Base-by-base conservation (phyloP, 2,329 filamentous ascomycete species). In the Bipolaris bicolor region DNA sequence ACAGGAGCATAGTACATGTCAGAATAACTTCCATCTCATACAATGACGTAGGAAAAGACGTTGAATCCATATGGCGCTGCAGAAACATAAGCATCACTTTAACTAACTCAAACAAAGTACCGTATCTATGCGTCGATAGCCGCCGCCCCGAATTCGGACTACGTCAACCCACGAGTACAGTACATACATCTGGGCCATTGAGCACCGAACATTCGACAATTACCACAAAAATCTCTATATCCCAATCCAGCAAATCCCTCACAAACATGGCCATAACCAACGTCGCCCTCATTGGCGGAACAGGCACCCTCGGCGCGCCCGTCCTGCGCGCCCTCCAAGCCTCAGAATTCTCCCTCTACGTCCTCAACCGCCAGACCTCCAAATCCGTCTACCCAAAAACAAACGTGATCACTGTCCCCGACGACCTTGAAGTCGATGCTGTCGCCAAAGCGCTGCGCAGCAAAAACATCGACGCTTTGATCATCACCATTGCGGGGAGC, bases 401-500 rank as follows among this genome's bases (percentile, higher is more conserved):
- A 54, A 77, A 79, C 55, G 65, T 76, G n/a, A 67, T 78, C 29
- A 79, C 80, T 36, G 65, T 75, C 3, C 63, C 74, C 1, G 72
- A 78, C 40, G 78, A 77, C 11, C 63, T 70, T 29, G 67, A 72
- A 49, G 75, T 77, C 50, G 66, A 65, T 2, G 57, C 46, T 0
- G 48, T 77, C 9, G 64, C 71, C 57, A 29, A 73, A 74, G 52
- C 81, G 71, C 70, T 82, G 0, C 74, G 81, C 7, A 76, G 83
- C 2, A 62, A 81, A 57, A 72, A 79, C 7, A 71, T 82, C 0
- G 72, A 78, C 6, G 82, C 82, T 15, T 79, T 89, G 15, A 78
- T 78, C 44, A 76, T 88, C 43, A 76, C 78, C 5, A 78, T 81
- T 2, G 75, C 84, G 29, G 79, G 79, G 6, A 78, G 76, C n/a